These are phyloP conservation scores for Leccinum subtestaceum DNA, from an alignment of 768 basidiomycete species.

Conservation along the genomic window DNA sequence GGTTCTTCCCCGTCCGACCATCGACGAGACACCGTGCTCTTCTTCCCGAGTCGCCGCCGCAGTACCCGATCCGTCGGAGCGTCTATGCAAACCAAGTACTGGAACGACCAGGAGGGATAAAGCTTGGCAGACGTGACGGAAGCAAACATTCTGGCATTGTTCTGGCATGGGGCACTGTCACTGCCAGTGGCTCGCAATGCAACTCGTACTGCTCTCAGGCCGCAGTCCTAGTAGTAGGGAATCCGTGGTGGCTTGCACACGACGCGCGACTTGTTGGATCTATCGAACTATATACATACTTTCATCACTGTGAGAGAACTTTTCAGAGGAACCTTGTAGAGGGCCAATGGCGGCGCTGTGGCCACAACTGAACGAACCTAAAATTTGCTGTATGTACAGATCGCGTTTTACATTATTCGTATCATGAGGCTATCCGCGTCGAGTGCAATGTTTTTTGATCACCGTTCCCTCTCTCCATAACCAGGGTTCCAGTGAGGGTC, in stretches of 20 bases:
- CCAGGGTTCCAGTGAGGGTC: no score
- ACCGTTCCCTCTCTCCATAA: no score
- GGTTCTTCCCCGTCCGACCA: no score
- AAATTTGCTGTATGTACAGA: no score
- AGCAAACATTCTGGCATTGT: background rate
- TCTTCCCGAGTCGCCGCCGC: background rate
- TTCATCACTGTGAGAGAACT: background rate
- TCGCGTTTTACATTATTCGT: no score
- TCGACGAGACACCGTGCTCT: background rate
- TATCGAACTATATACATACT: background rate
- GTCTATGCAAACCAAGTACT: background rate
- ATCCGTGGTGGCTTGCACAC: background rate
- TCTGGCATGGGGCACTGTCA: background rate
- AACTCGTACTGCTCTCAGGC: background rate
- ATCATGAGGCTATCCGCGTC: no score
- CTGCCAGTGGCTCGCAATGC: background rate
- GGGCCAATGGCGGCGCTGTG: no score
- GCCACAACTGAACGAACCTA: no score
- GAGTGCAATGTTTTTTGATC: no score
- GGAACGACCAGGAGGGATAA: background rate
- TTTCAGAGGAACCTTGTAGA: no score
- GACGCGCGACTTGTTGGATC: background rate
- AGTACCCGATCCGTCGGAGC: background rate
- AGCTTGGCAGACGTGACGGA: background rate
- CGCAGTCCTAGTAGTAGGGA: background rate